These are phyloP conservation scores for Psilocybe subaeruginosa DNA, from an alignment of 768 basidiomycete genomes.

Conservation along the genomic window DNA sequence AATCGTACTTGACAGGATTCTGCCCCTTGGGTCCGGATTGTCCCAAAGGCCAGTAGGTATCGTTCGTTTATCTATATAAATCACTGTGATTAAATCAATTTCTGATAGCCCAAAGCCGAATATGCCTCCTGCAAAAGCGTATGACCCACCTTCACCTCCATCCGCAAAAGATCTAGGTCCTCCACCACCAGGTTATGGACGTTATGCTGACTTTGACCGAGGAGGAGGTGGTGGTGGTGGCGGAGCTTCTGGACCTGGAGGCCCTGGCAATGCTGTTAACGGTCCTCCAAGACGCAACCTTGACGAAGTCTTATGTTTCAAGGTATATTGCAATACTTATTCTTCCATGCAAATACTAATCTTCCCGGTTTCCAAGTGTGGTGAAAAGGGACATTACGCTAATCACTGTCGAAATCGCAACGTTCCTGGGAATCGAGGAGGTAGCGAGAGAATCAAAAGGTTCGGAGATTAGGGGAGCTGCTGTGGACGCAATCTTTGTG, in stretches of 20 bases:
- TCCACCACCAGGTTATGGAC: conserved; percentile 89
- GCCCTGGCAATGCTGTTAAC: conserved; percentile 23
- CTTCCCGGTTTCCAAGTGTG: conserved; percentile 56
- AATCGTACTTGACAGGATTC: conserved; percentile 89
- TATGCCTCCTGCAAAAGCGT: conserved; percentile 70
- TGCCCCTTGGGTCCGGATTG: conserved; percentile 92
- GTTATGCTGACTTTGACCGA: conserved; percentile 79
- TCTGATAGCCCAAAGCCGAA: conserved; percentile 72
- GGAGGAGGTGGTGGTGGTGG: conserved; percentile 48
- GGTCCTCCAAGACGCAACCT: conserved; percentile 67
- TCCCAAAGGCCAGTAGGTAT: conserved; percentile 83
- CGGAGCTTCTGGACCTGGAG: conserved; percentile 28
- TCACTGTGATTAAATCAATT: not conserved
- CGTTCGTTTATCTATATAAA: not conserved
- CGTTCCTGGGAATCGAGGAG: conserved; percentile 89
- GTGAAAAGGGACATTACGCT: conserved; percentile 93
- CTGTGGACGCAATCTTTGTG: not conserved
- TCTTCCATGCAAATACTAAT: not conserved
- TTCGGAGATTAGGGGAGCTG: conserved; percentile 34
- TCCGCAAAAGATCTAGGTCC: conserved; percentile 83
- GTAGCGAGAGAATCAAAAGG: conserved; percentile 61
- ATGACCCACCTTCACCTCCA: conserved; percentile 76
- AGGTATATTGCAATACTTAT: conserved; percentile 45
- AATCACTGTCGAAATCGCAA: conserved; percentile 92
- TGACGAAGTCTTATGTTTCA: conserved; percentile 87